A percentile compares a stretch with the other conserved stretches of the same genome.
phyloP scores from a whole-genome alignment of 2,329 filamentous ascomycete genomes.

The Apiospora hydei region DNA sequence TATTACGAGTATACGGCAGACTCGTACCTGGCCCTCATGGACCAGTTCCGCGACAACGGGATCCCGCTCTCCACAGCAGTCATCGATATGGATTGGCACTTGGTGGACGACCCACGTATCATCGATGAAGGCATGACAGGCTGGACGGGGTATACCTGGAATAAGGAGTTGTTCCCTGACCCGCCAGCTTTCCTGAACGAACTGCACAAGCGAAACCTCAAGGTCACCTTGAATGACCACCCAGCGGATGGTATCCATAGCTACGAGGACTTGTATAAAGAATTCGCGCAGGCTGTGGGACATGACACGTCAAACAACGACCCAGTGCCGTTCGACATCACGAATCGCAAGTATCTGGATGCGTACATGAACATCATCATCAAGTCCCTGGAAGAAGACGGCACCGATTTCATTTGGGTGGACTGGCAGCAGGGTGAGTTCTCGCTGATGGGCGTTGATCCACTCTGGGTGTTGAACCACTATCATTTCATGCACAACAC shows the following conservation, averaged over 20 bases:
- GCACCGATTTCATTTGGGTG: conserved; percentile 71
- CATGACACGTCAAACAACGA: conserved; percentile 57
- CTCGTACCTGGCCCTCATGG: conserved; percentile 65
- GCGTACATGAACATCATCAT: conserved; percentile 67
- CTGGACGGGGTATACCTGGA: conserved; percentile 70
- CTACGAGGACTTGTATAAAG: conserved; percentile 63
- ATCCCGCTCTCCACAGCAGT: conserved; percentile 67
- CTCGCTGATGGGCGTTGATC: conserved; percentile 64
- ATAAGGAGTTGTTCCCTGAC: conserved; percentile 63
- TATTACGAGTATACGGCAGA: conserved; percentile 64
- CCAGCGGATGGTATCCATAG: conserved; percentile 64
- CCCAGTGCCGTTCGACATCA: conserved; percentile 64
- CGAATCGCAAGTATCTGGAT: conserved; percentile 60
- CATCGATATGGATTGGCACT: conserved; percentile 73
- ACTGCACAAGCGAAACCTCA: conserved; percentile 60
- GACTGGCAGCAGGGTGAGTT: conserved; percentile 71
- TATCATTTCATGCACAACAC: conserved; percentile 66
- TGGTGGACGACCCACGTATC: conserved; percentile 56
- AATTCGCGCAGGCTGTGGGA: conserved; percentile 59
- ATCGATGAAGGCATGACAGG: conserved; percentile 48
- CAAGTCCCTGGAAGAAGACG: conserved; percentile 60
- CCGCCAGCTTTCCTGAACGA: conserved; percentile 58
- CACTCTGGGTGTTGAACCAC: conserved; percentile 71
- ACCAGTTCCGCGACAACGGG: conserved; percentile 56
- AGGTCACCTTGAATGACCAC: conserved; percentile 67